Evolutionary conservation across 768 basidiomycete genomes (phyloP).

Genomic region (Amanita thiersii): DNA sequence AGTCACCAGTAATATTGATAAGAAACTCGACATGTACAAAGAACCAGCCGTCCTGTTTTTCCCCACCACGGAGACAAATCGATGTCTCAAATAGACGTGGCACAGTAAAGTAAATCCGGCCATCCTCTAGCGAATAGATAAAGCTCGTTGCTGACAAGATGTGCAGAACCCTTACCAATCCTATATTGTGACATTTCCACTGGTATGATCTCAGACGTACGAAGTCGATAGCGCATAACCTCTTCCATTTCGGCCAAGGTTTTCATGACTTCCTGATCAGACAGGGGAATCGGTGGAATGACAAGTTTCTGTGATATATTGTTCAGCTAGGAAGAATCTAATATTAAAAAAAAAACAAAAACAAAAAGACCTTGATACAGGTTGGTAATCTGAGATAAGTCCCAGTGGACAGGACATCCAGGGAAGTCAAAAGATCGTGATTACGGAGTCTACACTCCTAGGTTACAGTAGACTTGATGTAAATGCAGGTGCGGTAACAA

Average conservation of each 20-base stretch:
- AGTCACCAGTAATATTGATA: slow-evolving; percentile 65
- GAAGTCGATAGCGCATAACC: slow-evolving; percentile 70
- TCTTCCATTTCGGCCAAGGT: slow-evolving; percentile 70
- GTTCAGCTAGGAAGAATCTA: slow-evolving; percentile 9
- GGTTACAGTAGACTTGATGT: slow-evolving; percentile 1
- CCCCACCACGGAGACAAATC: slow-evolving; percentile 65
- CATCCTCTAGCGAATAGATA: slow-evolving; percentile 43
- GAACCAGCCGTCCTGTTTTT: slow-evolving; percentile 76
- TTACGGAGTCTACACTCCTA: slow-evolving; percentile 63
- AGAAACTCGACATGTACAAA: slow-evolving; percentile 72
- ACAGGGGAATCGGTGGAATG: slow-evolving; percentile 56
- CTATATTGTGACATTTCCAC: slow-evolving; percentile 68
- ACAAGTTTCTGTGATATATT: slow-evolving; percentile 51
- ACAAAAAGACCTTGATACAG: slow-evolving; percentile 56
- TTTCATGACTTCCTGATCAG: slow-evolving; percentile 55
- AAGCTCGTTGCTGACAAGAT: slow-evolving; percentile 10
- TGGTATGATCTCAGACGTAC: slow-evolving; percentile 73
- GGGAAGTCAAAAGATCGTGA: slow-evolving; percentile 86
- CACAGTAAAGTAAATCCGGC: slow-evolving; percentile 71
- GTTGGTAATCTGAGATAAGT: slow-evolving; percentile 80
- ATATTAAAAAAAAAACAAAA: slow-evolving; percentile 2
- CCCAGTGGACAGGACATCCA: slow-evolving; percentile 83
- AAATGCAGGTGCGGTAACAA: slow-evolving; percentile 13
- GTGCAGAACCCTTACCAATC: slow-evolving; percentile 40
- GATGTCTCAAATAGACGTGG: slow-evolving; percentile 68